Base-by-base conservation (phyloP, 768 basidiomycete genomes). In the Phlebiopsis flavidoalba region DNA sequence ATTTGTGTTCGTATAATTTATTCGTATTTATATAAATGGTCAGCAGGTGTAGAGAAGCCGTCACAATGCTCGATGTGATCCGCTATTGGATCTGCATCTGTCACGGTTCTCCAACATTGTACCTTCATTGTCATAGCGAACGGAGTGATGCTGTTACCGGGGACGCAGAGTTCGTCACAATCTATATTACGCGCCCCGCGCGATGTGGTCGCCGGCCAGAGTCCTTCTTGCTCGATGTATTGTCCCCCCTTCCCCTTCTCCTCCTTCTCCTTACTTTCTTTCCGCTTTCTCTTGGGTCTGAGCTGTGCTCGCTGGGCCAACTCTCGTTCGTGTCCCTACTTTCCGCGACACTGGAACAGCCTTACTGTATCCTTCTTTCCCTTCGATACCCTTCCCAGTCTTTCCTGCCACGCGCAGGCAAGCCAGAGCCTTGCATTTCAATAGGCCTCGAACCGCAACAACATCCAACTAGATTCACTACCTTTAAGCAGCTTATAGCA, bases 271-370 rank as follows among this genome's bases (percentile, higher is more conserved):
- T 71, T 65, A 67, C 69, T 61, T 67, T 70, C 67, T 65, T 68
- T 37, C 54, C 40, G 40, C 40, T 45, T 55, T 65, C 64, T 65
- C 68, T 72, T 67, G 62, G 71, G 66, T 73, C 73, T n/a, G 78
- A 75, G 77, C 70, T 76, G 76, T 62, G 75, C 76, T 75, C 76
- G 67, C 65, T 71, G 70, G 64, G 57, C 65, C 63, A 66, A 54
- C 69, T 65, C 57, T 59, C 60, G n/a, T n/a, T 69, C 60, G 67
- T 69, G n/a, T n/a, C n/a, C 60, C 63, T 63, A 64, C 65, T 65
- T 68, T 66, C 66, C 63, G 5, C 36, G 54, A 45, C 54, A 69
- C 67, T 66, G 65, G 66, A 70, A 66, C 63, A 66, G 70, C 64
- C 69, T 69, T 69, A n/a, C 68, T 62, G 60, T 60, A 59, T 53